A percentile compares a stretch with the other conserved stretches of the same genome.
Conservation (phyloP, 371 early-diverging fungal genomes). For the Apophysomyces elegans region DNA sequence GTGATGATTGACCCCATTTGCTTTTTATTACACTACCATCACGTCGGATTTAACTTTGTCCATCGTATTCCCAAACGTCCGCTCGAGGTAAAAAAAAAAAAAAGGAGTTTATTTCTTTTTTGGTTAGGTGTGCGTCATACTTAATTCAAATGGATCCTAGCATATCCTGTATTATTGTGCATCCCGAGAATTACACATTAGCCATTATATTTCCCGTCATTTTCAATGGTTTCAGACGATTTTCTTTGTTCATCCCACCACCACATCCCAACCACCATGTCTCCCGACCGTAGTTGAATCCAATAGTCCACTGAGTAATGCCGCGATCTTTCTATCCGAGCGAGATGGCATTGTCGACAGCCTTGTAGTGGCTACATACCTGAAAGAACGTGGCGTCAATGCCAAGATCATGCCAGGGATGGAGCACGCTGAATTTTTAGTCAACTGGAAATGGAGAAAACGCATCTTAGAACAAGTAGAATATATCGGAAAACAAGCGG, state of each 20-base stretch:
- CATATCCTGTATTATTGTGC: slow-evolving; percentile 62
- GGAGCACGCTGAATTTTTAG: slow-evolving; percentile 56
- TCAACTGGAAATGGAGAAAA: slow-evolving; percentile 43
- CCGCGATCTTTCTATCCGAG: slow-evolving; percentile 49
- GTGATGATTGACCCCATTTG: slow-evolving; percentile 75
- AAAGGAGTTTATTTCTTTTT: too few species aligned
- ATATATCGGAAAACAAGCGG: slow-evolving; percentile 26
- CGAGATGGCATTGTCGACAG: slow-evolving; percentile 52
- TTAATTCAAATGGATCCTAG: slow-evolving; percentile 20
- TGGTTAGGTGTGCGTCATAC: too few species aligned
- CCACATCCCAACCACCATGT: slow-evolving; percentile 4
- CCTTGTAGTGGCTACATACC: slow-evolving; percentile 33
- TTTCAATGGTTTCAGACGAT: slow-evolving; percentile 67
- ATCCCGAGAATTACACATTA: slow-evolving; percentile 66
- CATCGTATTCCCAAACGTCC: slow-evolving; percentile 58
- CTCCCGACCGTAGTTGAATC: slow-evolving; percentile 13
- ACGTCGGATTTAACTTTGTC: slow-evolving; percentile 72
- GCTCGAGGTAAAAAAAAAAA: slow-evolving; percentile 42
- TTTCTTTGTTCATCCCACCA: slow-evolving; percentile 39
- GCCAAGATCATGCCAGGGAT: slow-evolving; percentile 45
- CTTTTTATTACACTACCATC: slow-evolving; percentile 64
- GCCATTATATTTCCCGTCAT: slow-evolving; percentile 63
- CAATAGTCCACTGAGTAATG: slow-evolving; percentile 24
- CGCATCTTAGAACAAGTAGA: slow-evolving; percentile 31
- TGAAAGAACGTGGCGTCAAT: slow-evolving; percentile 29